phyloP scores from a whole-genome alignment of 1,284 basidiomycete species.

The Hypsizygus ulmarius region DNA sequence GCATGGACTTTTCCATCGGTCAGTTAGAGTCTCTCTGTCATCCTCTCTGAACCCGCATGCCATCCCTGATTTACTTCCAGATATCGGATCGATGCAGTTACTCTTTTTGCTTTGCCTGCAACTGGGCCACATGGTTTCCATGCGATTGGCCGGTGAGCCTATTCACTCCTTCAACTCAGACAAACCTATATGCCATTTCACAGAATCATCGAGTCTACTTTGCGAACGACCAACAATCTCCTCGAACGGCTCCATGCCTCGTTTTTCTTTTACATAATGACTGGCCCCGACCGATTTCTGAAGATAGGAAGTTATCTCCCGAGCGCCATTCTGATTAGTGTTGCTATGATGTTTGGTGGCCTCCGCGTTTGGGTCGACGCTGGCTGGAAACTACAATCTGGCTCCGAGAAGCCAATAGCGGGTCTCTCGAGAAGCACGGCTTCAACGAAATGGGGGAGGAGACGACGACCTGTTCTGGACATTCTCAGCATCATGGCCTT shows the following conservation, averaged over 20 bases:
- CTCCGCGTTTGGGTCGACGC: constrained; percentile 69
- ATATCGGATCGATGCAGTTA: constrained; percentile 93
- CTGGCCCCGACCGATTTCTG: constrained; percentile 73
- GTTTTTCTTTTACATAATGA: constrained; percentile 92
- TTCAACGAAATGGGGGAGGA: constrained; percentile 29
- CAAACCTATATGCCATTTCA: constrained; percentile 10
- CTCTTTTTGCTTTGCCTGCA: constrained; percentile 85
- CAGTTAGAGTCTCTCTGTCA: constrained; percentile 18
- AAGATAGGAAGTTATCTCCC: constrained; percentile 90
- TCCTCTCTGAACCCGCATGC: background rate
- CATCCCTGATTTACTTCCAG: constrained; percentile 36
- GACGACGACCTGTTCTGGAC: constrained; percentile 46
- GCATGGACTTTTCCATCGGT: constrained; percentile 79
- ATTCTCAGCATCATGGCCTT: constrained; percentile 51
- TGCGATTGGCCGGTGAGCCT: constrained; percentile 76
- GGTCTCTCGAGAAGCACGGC: background rate
- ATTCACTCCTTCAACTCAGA: background rate
- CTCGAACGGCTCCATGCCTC: constrained; percentile 93
- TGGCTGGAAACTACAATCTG: constrained; percentile 43
- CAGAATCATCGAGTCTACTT: constrained; percentile 80
- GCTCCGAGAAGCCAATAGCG: constrained; percentile 23
- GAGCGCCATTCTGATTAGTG: constrained; percentile 77
- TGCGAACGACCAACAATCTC: constrained; percentile 89
- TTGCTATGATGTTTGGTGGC: constrained; percentile 81
- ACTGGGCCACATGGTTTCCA: constrained; percentile 94